A percentile compares a stretch with the other conserved stretches of the same genome.
phyloP scores from a whole-genome alignment of 441 rosid species.

The Eruca vesicaria region DNA sequence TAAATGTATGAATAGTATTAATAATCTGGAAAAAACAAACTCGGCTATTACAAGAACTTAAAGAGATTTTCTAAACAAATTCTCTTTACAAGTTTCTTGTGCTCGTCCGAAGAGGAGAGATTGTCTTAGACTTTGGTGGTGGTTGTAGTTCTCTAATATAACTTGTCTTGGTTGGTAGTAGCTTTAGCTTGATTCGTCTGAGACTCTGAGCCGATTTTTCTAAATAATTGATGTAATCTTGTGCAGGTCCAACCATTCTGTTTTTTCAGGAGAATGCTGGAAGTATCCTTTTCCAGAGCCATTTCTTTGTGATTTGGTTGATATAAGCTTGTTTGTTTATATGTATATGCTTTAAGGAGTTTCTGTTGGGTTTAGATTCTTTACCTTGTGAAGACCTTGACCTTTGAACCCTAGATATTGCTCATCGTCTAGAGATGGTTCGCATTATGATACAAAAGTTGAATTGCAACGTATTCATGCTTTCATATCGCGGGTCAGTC shows the following conservation, averaged over 20 bases:
- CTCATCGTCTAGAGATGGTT: slow-evolving; percentile 97
- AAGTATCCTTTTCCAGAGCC: slow-evolving; percentile 73
- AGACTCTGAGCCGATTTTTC: neutral
- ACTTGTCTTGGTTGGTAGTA: neutral
- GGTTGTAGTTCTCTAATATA: neutral
- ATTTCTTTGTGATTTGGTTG: slow-evolving; percentile 9
- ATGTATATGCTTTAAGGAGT: neutral
- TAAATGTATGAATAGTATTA: too few relatives aligned
- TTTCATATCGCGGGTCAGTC: slow-evolving; percentile 99
- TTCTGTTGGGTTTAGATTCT: slow-evolving; percentile 1
- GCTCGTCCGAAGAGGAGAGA: too few relatives aligned
- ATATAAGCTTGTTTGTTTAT: neutral
- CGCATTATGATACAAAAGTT: slow-evolving; percentile 79
- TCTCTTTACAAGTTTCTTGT: too few relatives aligned
- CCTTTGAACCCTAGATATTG: slow-evolving; percentile 66
- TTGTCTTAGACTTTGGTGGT: too few relatives aligned
- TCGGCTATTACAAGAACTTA: too few relatives aligned
- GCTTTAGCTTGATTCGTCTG: neutral
- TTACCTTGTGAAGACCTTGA: slow-evolving; percentile 44
- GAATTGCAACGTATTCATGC: slow-evolving; percentile 97
- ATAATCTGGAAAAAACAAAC: too few relatives aligned
- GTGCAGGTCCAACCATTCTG: slow-evolving; percentile 94
- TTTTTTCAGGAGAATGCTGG: slow-evolving; percentile 99
- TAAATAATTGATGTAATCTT: neutral
- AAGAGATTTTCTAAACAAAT: too few relatives aligned